Evolutionary conservation across 2,329 filamentous ascomycete genomes (phyloP).

Genomic region (Metarhizium brunneum): DNA sequence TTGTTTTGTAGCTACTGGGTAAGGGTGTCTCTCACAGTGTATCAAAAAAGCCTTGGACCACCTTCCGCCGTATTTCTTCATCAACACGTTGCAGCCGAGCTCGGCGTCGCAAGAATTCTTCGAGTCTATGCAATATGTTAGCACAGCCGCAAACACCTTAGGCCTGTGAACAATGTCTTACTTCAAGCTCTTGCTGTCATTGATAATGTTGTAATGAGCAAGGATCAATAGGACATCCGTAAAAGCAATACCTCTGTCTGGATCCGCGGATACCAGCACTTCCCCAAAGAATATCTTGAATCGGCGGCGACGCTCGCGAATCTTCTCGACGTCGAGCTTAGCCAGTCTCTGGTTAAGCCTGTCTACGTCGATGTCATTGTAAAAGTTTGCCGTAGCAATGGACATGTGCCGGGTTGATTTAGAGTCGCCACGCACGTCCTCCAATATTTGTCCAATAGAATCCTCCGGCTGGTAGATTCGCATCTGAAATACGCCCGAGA

Average conservation of each 20-base stretch:
- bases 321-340: conserved; percentile 63
- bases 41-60: conserved; percentile 92
- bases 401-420: conserved; percentile 45
- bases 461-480: conserved; percentile 89
- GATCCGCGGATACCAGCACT: conserved; percentile 86
- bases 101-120: conserved; percentile 87
- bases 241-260: conserved; percentile 82
- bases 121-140: conserved; percentile 46
- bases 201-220: conserved; percentile 98
- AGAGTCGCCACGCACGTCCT: conserved; percentile 60
- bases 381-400: conserved; percentile 40
- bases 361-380: conserved; percentile 59
- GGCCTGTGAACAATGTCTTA: conserved; percentile 22
- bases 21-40: conserved; percentile 51
- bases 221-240: conserved; percentile 89
- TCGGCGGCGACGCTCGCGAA: conserved; percentile 64
- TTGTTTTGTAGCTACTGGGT: not conserved
- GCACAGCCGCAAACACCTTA: not conserved
- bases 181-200: conserved; percentile 89
- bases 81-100: conserved; percentile 88
- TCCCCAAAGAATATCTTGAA: conserved; percentile 98
- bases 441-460: conserved; percentile 77
- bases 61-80: conserved; percentile 82
- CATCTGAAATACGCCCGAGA: conserved; percentile 96
- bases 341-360: conserved; percentile 66